Base-by-base conservation (phyloP, 768 basidiomycete species). In the Porpolomopsis calyptriformis region DNA sequence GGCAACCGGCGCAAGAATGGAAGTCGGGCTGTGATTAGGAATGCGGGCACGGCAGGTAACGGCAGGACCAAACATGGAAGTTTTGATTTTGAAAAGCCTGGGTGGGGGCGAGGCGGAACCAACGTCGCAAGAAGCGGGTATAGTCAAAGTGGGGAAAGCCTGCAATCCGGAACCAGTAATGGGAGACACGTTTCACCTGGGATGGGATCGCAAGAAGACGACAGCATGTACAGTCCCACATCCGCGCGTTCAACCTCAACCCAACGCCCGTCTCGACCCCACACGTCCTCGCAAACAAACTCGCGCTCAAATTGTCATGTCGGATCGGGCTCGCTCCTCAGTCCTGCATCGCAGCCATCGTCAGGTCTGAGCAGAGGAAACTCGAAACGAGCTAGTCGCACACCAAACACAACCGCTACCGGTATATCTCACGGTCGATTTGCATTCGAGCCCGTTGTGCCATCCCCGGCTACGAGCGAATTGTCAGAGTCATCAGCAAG, bases 41-140 rank as follows among this genome's bases (percentile, higher is more conserved):
- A 18, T 12, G 18, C 40, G 16, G 18, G 40, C 19, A 7, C 24
- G 22, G 16, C 31, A 2, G 34, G 22, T 5, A 65, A 55, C 24
- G 68, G 72, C 40, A 63, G 73, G 1, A 73, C 67, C 34, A 80
- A 82, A 55, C 80, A 82, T 51, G 82, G 82, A 4, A 82, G 78
- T 54, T 85, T 85, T 57, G 83, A 85, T 55, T 85, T 85, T 52
- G 84, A 85, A 60, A 68, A 82, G 27, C 82, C 83, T 0, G 71
- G 76, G 0, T 69, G 70, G 68, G 51, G 61, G 7, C 62, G 60
- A 37, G 61, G 56, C 26, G 63, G 60, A 1, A 55, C 48, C 19
- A 46, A 6, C 16, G 26, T 49, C 31, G 43, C 47, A n/a, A 48
- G 43, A 35, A 45, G 37, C 35, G 45, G 46, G 31, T 29, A 41